A percentile compares a stretch with the other conserved stretches of the same genome.
Conservation (phyloP, 140 eudicot genomes). For the Erigeron philadelphicus region DNA sequence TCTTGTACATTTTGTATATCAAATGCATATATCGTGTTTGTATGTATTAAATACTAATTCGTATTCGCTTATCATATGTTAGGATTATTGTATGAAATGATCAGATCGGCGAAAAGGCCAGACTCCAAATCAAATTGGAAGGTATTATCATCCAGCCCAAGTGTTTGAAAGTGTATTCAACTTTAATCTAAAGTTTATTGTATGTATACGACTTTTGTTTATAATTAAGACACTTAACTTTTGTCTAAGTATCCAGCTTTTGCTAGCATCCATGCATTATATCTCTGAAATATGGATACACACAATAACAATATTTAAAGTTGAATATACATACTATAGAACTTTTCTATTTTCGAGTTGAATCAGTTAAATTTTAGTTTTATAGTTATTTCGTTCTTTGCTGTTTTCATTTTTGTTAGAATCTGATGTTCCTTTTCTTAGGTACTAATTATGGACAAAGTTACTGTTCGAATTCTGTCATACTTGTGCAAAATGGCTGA, state of each 20-base stretch:
- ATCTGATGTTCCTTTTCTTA: constrained; percentile 29
- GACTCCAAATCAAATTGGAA: constrained; percentile 83
- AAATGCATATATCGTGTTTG: neutral
- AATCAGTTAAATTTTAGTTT: neutral
- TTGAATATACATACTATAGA: too few species aligned
- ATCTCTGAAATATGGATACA: too few species aligned
- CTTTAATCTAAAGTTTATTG: too few species aligned
- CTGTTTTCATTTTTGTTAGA: constrained; percentile 11
- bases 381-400: neutral
- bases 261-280: too few species aligned
- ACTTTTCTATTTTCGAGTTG: neutral
- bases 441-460: constrained; percentile 95
- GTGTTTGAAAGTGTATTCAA: too few species aligned
- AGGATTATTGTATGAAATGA: constrained; percentile 89
- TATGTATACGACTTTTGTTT: too few species aligned
- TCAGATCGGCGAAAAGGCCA: constrained; percentile 63
- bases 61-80: constrained; percentile 14
- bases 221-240: too few species aligned
- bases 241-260: too few species aligned
- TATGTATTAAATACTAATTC: neutral
- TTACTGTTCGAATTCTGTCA: constrained; percentile 82
- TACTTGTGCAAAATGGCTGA: constrained; percentile 94
- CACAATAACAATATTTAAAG: too few species aligned
- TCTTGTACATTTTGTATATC: too few species aligned
- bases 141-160: constrained; percentile 36